phyloP scores from a whole-genome alignment of 2,329 filamentous ascomycete species.

The Colletotrichum camelliae region DNA sequence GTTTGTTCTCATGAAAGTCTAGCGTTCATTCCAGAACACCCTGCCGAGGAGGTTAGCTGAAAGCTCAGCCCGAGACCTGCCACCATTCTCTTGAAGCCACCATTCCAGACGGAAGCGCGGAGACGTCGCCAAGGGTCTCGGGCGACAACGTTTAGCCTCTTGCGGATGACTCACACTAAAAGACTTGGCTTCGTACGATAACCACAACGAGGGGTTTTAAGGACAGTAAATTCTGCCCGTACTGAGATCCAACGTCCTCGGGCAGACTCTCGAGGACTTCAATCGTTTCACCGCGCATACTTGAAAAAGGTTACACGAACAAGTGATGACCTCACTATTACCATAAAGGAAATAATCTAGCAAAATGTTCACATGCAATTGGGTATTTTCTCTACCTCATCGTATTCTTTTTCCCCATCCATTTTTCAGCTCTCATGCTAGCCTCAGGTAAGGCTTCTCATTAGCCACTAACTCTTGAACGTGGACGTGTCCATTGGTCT shows the following conservation, averaged over 20 bases:
- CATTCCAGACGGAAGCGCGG: neutral
- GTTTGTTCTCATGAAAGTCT: neutral
- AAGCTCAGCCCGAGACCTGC: neutral
- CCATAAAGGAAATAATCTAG: neutral
- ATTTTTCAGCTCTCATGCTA: neutral
- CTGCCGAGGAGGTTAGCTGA: neutral
- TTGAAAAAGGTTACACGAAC: neutral
- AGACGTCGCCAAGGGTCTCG: neutral
- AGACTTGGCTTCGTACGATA: constrained; percentile 1
- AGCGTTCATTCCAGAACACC: neutral
- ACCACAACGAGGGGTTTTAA: neutral
- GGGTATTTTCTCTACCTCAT: neutral
- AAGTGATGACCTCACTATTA: neutral
- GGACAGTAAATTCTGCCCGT: neutral
- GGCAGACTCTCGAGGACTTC: neutral
- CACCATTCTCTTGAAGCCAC: neutral
- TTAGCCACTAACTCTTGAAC: neutral
- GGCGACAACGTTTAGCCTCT: neutral
- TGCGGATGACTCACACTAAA: neutral
- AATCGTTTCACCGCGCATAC: neutral
- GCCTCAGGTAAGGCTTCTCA: neutral
- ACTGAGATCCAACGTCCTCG: neutral
- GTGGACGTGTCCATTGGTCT: neutral
- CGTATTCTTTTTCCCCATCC: neutral
- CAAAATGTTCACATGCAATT: neutral